Conservation (phyloP, 108 stramenopile genomes). For the Nitzschia palea region DNA sequence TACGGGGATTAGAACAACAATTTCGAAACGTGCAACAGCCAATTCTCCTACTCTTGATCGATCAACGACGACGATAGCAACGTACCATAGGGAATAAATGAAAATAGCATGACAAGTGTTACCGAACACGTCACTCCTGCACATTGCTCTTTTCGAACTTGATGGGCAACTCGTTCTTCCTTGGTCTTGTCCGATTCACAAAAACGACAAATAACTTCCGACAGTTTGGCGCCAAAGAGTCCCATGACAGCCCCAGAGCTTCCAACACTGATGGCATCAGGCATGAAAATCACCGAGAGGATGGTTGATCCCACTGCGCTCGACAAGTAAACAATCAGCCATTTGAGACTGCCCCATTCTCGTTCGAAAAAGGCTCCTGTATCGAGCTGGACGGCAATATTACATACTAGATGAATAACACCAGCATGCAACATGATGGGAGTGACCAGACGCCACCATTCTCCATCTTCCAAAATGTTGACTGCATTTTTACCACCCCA, state of each 20-base stretch:
- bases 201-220: conserved; percentile 64
- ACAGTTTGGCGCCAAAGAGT: conserved; percentile 78
- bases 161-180: conserved; percentile 53
- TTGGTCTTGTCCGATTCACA: conserved; percentile 56
- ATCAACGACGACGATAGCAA: neutral
- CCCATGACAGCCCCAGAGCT: conserved; percentile 85
- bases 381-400: conserved; percentile 80
- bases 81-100: conserved; percentile 53
- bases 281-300: conserved; percentile 63
- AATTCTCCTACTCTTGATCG: neutral
- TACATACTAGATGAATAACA: conserved; percentile 73
- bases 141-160: conserved; percentile 71
- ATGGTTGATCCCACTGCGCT: conserved; percentile 61
- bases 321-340: conserved; percentile 71
- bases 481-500: conserved; percentile 90
- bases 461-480: conserved; percentile 73
- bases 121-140: conserved; percentile 61
- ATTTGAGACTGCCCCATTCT: conserved; percentile 78
- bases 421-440: conserved; percentile 86
- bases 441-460: conserved; percentile 72
- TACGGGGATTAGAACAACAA: conserved; percentile 25
- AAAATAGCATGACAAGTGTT: conserved; percentile 59
- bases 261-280: conserved; percentile 77
- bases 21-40: neutral
- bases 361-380: conserved; percentile 74